Evolutionary conservation across 805 yeast species (phyloP).

Genomic region (Kodamaea leandrae): DNA sequence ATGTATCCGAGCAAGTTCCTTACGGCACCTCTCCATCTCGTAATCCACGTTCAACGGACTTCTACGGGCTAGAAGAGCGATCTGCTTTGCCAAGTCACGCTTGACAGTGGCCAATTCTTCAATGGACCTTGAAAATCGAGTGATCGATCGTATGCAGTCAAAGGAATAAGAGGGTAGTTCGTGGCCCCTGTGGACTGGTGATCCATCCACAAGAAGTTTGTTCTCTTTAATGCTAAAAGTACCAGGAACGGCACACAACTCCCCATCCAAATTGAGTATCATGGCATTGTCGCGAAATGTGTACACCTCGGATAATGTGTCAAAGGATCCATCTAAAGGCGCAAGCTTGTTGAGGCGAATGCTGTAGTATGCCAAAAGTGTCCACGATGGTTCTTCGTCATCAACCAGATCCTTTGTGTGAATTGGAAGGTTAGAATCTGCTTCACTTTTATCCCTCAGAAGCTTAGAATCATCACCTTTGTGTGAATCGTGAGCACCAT

Average conservation of each 20-base stretch:
- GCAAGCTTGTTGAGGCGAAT: constrained; percentile 19
- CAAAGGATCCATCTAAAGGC: constrained; percentile 11
- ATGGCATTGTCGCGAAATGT: constrained; percentile 20
- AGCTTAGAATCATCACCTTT: too few relatives aligned
- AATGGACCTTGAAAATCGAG: constrained; percentile 23
- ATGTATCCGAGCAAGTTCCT: neutral
- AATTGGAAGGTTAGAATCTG: too few relatives aligned
- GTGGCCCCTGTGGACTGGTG: neutral
- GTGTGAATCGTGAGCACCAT: too few relatives aligned
- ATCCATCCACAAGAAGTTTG: neutral
- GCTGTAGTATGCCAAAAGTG: constrained; percentile 15
- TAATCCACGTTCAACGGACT: constrained; percentile 1
- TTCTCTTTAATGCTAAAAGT: constrained; percentile 7
- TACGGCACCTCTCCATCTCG: neutral
- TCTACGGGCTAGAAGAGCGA: constrained; percentile 3
- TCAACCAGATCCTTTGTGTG: too few relatives aligned
- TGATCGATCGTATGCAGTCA: constrained; percentile 29
- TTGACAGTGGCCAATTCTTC: constrained; percentile 31
- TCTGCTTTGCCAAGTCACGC: constrained; percentile 17
- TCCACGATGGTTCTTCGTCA: too few relatives aligned
- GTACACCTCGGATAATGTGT: constrained; percentile 13
- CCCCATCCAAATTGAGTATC: constrained; percentile 19
- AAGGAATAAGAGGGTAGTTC: constrained; percentile 24
- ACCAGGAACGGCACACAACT: constrained; percentile 19
- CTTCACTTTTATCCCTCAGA: too few relatives aligned